Evolutionary conservation across 495 filamentous ascomycete genomes (phyloP).

Genomic region (Entonaema liquescens): DNA sequence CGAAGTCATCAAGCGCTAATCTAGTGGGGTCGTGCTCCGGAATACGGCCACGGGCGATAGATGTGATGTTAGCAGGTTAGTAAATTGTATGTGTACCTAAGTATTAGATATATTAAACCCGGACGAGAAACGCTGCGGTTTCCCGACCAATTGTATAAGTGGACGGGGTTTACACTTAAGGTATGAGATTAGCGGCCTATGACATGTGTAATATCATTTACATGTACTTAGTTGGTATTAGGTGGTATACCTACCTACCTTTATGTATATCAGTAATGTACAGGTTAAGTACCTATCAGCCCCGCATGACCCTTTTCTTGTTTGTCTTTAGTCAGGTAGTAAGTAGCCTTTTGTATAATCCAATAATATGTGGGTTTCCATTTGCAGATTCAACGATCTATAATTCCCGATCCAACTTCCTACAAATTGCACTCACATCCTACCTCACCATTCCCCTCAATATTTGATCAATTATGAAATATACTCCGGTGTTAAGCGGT

Average conservation of each 20-base stretch:
- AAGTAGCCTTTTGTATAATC: not conserved
- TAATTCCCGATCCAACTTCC: not conserved
- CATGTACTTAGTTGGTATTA: not conserved
- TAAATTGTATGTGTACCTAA: not conserved
- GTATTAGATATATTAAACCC: conserved; percentile 2
- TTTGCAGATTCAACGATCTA: not conserved
- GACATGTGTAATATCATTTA: conserved; percentile 23
- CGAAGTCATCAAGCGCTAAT: conserved; percentile 23
- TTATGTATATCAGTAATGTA: not conserved
- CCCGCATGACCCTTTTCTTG: not conserved
- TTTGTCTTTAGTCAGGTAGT: not conserved
- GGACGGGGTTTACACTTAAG: not conserved
- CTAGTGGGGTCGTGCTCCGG: conserved; percentile 37
- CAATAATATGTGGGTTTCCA: not conserved
- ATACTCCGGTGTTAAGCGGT: not conserved
- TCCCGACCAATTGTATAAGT: conserved; percentile 25
- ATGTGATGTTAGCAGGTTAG: not conserved
- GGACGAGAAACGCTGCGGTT: conserved; percentile 13
- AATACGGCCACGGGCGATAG: conserved; percentile 32
- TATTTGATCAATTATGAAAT: not conserved
- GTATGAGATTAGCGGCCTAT: conserved; percentile 7
- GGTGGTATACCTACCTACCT: not conserved
- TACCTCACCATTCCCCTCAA: not conserved
- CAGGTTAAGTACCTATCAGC: not conserved
- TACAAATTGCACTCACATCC: not conserved